phyloP scores from a whole-genome alignment of 1,284 basidiomycete species.

The Cryptococcus neoformans region DNA sequence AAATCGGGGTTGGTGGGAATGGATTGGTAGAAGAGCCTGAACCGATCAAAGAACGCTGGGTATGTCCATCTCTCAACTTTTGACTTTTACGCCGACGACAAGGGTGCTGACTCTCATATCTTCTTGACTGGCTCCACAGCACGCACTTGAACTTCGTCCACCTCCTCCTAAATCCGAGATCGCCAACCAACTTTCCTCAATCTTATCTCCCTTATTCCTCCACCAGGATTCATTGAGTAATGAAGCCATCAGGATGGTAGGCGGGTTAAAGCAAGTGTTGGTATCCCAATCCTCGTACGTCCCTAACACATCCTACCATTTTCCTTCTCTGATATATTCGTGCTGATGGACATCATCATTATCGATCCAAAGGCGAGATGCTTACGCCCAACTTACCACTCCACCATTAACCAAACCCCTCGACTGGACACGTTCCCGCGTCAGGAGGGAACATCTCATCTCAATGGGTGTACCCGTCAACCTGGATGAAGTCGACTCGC shows the following conservation, averaged over 20 bases:
- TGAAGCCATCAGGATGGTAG: conserved; percentile 71
- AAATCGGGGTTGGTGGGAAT: neutral
- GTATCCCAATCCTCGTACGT: conserved; percentile 63
- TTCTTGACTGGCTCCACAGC: conserved; percentile 46
- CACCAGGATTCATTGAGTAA: conserved; percentile 58
- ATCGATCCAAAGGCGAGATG: conserved; percentile 59
- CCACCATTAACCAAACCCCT: conserved; percentile 61
- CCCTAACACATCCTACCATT: neutral
- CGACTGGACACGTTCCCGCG: conserved; percentile 86
- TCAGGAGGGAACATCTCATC: conserved; percentile 82
- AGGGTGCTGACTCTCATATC: neutral
- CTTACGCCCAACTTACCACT: conserved; percentile 61
- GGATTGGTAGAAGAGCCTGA: conserved; percentile 6
- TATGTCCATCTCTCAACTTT: conserved; percentile 1
- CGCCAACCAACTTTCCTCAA: conserved; percentile 60
- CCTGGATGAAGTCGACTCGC: conserved; percentile 79
- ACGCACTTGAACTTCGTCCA: conserved; percentile 63
- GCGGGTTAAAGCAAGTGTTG: conserved; percentile 73
- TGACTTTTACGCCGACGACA: neutral
- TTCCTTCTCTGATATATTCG: neutral
- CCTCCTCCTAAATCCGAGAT: conserved; percentile 60
- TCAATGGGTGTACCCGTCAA: conserved; percentile 88
- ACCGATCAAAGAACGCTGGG: conserved; percentile 11
- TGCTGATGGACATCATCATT: neutral
- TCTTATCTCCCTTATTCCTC: conserved; percentile 64